phyloP scores from a whole-genome alignment of 202 grass and related monocot species.

The Cymbopogon flexuosus region DNA sequence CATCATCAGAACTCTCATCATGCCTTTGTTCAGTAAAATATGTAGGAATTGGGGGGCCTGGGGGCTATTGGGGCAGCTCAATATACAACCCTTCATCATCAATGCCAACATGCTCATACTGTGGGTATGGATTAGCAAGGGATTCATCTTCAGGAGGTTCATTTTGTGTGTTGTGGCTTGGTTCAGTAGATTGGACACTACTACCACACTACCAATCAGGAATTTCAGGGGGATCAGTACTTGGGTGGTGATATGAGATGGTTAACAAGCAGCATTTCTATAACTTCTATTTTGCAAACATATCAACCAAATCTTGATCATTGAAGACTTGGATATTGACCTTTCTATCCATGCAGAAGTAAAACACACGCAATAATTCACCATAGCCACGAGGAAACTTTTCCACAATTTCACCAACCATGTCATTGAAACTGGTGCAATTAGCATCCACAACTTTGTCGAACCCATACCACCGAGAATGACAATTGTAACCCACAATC shows the following conservation, averaged over 20 bases:
- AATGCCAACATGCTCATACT: background rate
- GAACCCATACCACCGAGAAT: too few species aligned
- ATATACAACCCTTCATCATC: background rate
- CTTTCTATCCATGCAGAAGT: background rate
- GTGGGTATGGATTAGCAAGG: too few species aligned
- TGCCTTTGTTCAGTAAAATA: too few species aligned
- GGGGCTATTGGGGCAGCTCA: background rate
- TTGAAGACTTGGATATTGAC: background rate
- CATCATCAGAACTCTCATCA: too few species aligned
- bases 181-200: background rate
- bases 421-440: too few species aligned
- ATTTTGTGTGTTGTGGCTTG: background rate
- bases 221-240: background rate
- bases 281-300: background rate
- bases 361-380: background rate
- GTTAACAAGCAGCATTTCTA: background rate
- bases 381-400: too few species aligned
- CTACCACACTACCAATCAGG: background rate
- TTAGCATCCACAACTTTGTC: too few species aligned
- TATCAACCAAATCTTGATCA: background rate
- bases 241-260: background rate
- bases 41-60: too few species aligned
- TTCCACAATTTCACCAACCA: too few species aligned
- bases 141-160: background rate
- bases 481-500: too few species aligned